Base-by-base conservation (phyloP, 345 rosid species). In the Hibiscus trionum region DNA sequence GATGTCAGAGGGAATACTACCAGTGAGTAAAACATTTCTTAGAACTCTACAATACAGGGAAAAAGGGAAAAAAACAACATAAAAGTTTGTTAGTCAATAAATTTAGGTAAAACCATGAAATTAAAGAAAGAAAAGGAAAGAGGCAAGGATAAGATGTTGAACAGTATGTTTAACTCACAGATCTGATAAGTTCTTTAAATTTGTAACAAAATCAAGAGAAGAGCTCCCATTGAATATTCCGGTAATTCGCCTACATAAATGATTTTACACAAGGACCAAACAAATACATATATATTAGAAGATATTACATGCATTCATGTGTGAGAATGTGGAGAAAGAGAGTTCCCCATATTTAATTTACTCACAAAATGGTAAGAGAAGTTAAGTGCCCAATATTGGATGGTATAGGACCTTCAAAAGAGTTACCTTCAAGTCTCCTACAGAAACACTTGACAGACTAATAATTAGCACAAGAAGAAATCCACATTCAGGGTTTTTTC, bases 371-470 rank as follows among this genome's bases (percentile, higher is more conserved):
- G 0, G 0, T 42, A 76, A 86, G 9, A 14, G 72, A 60, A 6
- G 75, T 71, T 55, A 86, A 67, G 10, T 75, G 73, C n/a, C 85
- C 76, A 52, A 84, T 77, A 31, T 47, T 58, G 26, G 77, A 79
- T 37, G 90, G 88, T 76, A 86, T 77, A 0, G 85, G 78, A 56
- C 86, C 88, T 74, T 78, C 76, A 2, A 84, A 80, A 26, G 83
- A 76, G 74, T 77, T 77, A 35, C 88, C 80, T 35, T 61, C 74
- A 16, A 84, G 64, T 71, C 77, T 77, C 73, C 84, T 81, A 55
- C 4, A 71, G 10, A 29, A 78, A 71, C 55, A 71, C 61, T 49
- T 50, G 17, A 2, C 8, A 59, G 42, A 33, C n/a, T 19, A 44
- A 27, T 61, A 26, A 39, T 2, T 63, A 60, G 9, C 15, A 53